Evolutionary conservation across 768 basidiomycete species (phyloP), one percentile per base, ranked within the genome.

Genomic region (Serendipita sp.): DNA sequence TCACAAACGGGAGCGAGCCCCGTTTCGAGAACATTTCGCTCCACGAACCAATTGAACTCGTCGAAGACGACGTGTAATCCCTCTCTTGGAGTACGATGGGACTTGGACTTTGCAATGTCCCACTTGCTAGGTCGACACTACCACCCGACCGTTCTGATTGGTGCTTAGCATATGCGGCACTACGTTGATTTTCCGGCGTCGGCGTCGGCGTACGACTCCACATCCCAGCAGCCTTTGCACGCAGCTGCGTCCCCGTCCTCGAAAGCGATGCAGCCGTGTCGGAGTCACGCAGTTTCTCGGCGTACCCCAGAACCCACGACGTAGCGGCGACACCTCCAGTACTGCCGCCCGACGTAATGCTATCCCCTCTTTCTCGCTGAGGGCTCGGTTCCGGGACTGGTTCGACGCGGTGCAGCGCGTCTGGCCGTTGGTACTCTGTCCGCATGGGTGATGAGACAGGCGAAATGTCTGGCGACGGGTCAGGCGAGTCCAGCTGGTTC

Each of bases 181-280:
- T 37, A 28, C 8, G 13, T 37, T 62, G n/a, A 7, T 62, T 62
- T 10, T 62, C 58, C 2, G 8, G 10, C 10, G 58, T 35, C 63
- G 71, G 66, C 38, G 64, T 71, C 74, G 38, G 58, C 63, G 72
- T 37, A 0, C 16, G 70, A 51, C 44, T 66, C 69, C 73, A 71
- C 8, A 69, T 75, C 64, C 79, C 68, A 51, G 84, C 69, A 15
- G 84, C 83, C 68, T 78, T 84, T 18, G 86, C 86, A 18, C 82
- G 80, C 85, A 84, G 87, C 67, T 89, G 89, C 30, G 80, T 86
- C 72, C 87, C 84, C 64, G 80, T 83, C 74, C 88, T 91, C 1
- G 89, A 77, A 15, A 89, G 73, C 1, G 81, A 78, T 11, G 89
- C 88, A 44, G 83, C 77, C 1, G 87, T 75, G 69, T 89, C 86